These are phyloP conservation scores for Saccharomyces hybrid DNA, from an alignment of 1,139 yeast genomes.

Conservation along the genomic window DNA sequence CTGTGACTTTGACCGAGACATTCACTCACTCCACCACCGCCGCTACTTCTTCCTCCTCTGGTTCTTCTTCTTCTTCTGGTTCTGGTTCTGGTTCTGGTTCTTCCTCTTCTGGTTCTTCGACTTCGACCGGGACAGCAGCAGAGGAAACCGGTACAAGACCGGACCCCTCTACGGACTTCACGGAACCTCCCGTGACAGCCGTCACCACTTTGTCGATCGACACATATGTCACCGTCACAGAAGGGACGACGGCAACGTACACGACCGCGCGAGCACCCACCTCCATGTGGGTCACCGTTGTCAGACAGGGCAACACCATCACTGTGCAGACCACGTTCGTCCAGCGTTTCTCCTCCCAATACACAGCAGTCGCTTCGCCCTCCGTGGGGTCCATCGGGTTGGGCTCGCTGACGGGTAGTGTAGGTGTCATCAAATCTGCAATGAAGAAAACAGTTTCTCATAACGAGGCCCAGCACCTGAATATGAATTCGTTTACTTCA, in stretches of 20 bases:
- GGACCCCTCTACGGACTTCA: conserved; percentile 26
- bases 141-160: conserved; percentile 14
- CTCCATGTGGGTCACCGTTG: conserved; percentile 37
- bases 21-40: background rate
- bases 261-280: conserved; percentile 30
- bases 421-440: conserved; percentile 25
- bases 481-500: background rate
- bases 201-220: conserved; percentile 26
- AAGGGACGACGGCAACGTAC: conserved; percentile 27
- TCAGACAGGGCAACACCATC: conserved; percentile 29
- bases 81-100: background rate
- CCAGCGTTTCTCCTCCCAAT: conserved; percentile 34
- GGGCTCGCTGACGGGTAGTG: conserved; percentile 32
- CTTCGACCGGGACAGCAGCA: conserved; percentile 3
- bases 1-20: background rate
- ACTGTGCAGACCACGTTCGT: conserved; percentile 33
- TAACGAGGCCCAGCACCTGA: background rate
- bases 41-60: background rate
- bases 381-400: conserved; percentile 36
- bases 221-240: conserved; percentile 23
- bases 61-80: too few relatives aligned
- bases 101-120: background rate
- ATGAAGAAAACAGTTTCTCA: conserved; percentile 7
- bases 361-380: conserved; percentile 27
- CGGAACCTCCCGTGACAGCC: conserved; percentile 20